These are phyloP conservation scores for Cordia subcordata DNA, from an alignment of 257 asterid species.

Conservation along the genomic window DNA sequence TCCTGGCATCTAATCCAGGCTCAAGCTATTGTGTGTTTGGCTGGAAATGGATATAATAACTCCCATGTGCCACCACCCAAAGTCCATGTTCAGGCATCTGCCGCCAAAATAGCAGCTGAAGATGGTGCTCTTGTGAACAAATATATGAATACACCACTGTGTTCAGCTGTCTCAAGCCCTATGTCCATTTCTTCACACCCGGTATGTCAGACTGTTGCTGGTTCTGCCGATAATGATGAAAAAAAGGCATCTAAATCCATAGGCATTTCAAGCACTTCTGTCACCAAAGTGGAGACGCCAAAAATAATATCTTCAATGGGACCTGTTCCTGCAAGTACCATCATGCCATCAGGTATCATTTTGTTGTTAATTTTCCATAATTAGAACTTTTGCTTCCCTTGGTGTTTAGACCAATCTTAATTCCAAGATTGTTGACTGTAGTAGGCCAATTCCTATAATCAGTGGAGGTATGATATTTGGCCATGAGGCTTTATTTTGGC, in stretches of 20 bases:
- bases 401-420: too few relatives aligned
- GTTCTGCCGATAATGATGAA: constrained; percentile 32
- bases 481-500: too few relatives aligned
- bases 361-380: not conserved
- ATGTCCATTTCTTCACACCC: constrained; percentile 62
- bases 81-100: not conserved
- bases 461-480: too few relatives aligned
- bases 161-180: constrained; percentile 55
- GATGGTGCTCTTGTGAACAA: constrained; percentile 37
- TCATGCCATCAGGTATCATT: constrained; percentile 49
- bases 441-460: too few relatives aligned
- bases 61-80: not conserved
- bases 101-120: constrained; percentile 30
- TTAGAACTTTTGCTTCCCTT: not conserved
- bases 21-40: constrained; percentile 64
- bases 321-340: constrained; percentile 38
- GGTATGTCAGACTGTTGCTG: constrained; percentile 31
- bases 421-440: too few relatives aligned
- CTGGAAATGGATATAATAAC: constrained; percentile 34
- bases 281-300: constrained; percentile 42
- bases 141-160: constrained; percentile 23
- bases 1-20: constrained; percentile 37
- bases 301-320: constrained; percentile 34
- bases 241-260: constrained; percentile 27
- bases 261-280: constrained; percentile 24